These are phyloP conservation scores for Mikania micrantha DNA, from an alignment of 129 eudicot genomes.

Conservation along the genomic window DNA sequence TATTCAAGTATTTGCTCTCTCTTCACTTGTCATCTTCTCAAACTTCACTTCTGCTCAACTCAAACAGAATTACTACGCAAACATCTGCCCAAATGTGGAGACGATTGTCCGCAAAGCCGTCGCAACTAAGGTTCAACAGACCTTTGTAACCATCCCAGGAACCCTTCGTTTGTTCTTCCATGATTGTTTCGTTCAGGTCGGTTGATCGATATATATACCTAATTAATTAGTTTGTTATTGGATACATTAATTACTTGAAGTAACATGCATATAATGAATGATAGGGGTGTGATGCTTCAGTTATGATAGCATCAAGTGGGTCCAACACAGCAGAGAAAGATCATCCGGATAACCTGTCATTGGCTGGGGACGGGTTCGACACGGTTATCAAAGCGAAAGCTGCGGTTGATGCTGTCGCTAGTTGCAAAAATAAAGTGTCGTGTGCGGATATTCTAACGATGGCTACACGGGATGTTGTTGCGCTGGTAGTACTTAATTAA, in stretches of 20 bases:
- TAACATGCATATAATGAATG: too few species aligned
- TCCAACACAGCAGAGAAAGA: constrained; percentile 69
- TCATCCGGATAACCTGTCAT: constrained; percentile 59
- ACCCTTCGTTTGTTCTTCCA: constrained; percentile 82
- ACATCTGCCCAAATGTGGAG: constrained; percentile 73
- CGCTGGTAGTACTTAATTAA: constrained; percentile 22
- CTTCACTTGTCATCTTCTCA: constrained; percentile 25
- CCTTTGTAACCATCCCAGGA: constrained; percentile 71
- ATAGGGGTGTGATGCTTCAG: constrained; percentile 96
- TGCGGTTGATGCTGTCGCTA: constrained; percentile 55
- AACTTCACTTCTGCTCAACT: constrained; percentile 43
- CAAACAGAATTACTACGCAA: constrained; percentile 53
- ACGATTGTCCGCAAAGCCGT: constrained; percentile 52
- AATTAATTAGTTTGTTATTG: too few species aligned
- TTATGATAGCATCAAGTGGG: constrained; percentile 45
- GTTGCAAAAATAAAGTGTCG: constrained; percentile 68
- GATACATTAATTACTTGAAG: too few species aligned
- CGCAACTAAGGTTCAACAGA: constrained; percentile 40
- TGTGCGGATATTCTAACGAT: constrained; percentile 90
- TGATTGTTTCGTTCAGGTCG: constrained; percentile 81
- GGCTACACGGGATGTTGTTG: constrained; percentile 82
- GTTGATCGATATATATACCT: too few species aligned
- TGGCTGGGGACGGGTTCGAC: constrained; percentile 88
- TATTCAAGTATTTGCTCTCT: constrained; percentile 23
- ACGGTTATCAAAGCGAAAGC: constrained; percentile 74